Percentiles rank a stretch among this genome's conserved stretches.
phyloP scores from a whole-genome alignment of 495 filamentous ascomycete species.

The Tetracladium marchalianum region DNA sequence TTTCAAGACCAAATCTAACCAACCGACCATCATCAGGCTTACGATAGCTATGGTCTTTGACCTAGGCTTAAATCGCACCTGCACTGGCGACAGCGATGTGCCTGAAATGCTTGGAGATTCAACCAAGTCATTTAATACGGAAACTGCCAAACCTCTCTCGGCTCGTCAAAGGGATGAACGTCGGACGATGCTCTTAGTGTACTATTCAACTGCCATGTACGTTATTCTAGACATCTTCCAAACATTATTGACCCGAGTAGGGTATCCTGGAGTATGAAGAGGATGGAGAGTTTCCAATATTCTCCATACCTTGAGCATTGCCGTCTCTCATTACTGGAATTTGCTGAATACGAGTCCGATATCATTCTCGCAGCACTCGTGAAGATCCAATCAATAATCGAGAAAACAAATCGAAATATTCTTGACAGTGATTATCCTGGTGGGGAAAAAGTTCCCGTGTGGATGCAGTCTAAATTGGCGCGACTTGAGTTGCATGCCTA shows the following conservation, averaged over 20 bases:
- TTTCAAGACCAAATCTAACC: no score
- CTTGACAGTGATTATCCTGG: background rate
- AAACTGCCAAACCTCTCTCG: background rate
- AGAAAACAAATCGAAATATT: background rate
- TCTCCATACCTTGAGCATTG: constrained; percentile 6
- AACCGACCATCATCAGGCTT: constrained; percentile 1
- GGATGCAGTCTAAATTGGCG: constrained; percentile 11
- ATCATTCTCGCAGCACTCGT: constrained; percentile 2
- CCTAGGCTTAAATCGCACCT: constrained; percentile 9
- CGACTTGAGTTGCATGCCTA: constrained; percentile 3
- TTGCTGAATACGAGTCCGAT: constrained; percentile 4
- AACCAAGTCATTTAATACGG: background rate
- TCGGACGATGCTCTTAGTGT: constrained; percentile 8
- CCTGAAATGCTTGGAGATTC: constrained; percentile 3
- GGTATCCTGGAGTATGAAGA: background rate
- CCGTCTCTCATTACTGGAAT: background rate
- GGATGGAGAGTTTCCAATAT: constrained; percentile 1
- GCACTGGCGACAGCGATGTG: constrained; percentile 2
- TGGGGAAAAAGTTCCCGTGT: constrained; percentile 4
- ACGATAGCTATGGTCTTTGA: constrained; percentile 10
- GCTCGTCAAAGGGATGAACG: constrained; percentile 5
- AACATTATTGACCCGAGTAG: background rate
- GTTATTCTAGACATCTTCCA: background rate
- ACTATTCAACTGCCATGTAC: constrained; percentile 8
- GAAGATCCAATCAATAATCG: constrained; percentile 1